These are phyloP conservation scores for Crithidia thermophila DNA, from an alignment of 208 protist species.

Conservation along the genomic window DNA sequence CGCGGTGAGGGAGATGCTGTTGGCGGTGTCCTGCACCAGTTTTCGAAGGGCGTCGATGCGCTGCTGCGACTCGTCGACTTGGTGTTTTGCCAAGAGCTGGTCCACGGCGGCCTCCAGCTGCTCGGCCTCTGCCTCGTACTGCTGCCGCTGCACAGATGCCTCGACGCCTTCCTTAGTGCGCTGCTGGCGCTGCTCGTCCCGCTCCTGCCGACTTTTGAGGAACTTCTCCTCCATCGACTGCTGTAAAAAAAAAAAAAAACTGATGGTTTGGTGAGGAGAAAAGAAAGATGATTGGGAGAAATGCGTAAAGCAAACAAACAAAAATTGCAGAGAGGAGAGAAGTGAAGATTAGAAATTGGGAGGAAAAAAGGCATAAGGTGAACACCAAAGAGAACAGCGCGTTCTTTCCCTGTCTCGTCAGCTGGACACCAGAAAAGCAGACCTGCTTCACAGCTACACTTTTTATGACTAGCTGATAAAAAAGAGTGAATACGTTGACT, in stretches of 20 bases:
- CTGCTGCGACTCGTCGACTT: slow-evolving; percentile 46
- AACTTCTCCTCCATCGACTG: slow-evolving; percentile 64
- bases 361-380: too few relatives aligned
- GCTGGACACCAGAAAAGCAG: too few relatives aligned
- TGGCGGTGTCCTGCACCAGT: slow-evolving; percentile 64
- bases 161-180: slow-evolving; percentile 41
- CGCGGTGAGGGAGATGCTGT: slow-evolving; percentile 61
- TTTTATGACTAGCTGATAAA: too few relatives aligned
- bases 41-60: slow-evolving; percentile 43
- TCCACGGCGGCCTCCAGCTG: slow-evolving; percentile 42
- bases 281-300: too few relatives aligned
- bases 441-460: too few relatives aligned
- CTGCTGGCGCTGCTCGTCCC: slow-evolving; percentile 55
- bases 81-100: slow-evolving; percentile 21
- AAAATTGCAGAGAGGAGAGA: too few relatives aligned
- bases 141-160: slow-evolving; percentile 44
- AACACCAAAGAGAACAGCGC: too few relatives aligned
- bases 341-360: too few relatives aligned
- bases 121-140: slow-evolving; percentile 61
- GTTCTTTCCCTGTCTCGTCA: too few relatives aligned
- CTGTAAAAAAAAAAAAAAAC: background rate
- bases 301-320: too few relatives aligned
- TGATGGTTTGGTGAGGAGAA: too few relatives aligned
- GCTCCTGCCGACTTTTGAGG: slow-evolving; percentile 67
- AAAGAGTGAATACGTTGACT: too few relatives aligned